phyloP scores from a whole-genome alignment of 2,329 filamentous ascomycete genomes.

The Scopulariopsis brevicaulis region DNA sequence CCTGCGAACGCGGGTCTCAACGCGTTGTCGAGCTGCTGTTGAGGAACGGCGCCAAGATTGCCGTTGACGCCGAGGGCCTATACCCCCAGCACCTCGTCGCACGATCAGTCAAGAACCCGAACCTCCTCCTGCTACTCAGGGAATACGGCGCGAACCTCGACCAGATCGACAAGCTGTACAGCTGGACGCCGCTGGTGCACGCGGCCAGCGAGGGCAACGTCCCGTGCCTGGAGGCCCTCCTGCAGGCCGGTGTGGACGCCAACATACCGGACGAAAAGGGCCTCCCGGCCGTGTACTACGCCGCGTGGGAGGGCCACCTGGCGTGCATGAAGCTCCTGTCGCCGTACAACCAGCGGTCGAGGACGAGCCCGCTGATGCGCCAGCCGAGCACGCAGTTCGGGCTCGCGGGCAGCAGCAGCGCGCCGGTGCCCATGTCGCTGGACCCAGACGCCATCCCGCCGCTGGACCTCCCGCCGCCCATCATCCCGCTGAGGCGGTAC shows the following conservation, averaged over 20 bases:
- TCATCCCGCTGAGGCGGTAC: conserved; percentile 88
- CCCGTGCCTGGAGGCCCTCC: conserved; percentile 68
- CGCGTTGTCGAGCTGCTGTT: conserved; percentile 78
- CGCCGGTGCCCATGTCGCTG: conserved; percentile 50
- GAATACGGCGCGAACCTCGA: conserved; percentile 82
- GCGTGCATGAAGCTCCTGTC: conserved; percentile 87
- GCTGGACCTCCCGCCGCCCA: conserved; percentile 85
- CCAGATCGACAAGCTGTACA: conserved; percentile 89
- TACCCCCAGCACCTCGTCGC: conserved; percentile 97
- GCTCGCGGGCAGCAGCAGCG: conserved; percentile 33
- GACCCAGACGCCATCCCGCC: conserved; percentile 85
- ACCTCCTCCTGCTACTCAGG: conserved; percentile 69
- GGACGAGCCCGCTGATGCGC: conserved; percentile 29
- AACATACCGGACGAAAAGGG: conserved; percentile 84
- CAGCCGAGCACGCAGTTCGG: conserved; percentile 26
- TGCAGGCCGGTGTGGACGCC: conserved; percentile 68
- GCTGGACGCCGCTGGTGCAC: conserved; percentile 94
- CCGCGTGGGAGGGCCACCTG: conserved; percentile 92
- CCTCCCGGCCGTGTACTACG: conserved; percentile 93
- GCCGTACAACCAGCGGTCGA: conserved; percentile 36
- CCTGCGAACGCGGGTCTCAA: conserved; percentile 84
- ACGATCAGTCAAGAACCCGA: conserved; percentile 70
- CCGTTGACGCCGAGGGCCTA: conserved; percentile 92
- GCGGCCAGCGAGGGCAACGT: conserved; percentile 94
- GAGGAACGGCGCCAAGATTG: conserved; percentile 65